These are phyloP conservation scores for Noccaea bulbosa DNA, from an alignment of 345 rosid species.

Conservation along the genomic window DNA sequence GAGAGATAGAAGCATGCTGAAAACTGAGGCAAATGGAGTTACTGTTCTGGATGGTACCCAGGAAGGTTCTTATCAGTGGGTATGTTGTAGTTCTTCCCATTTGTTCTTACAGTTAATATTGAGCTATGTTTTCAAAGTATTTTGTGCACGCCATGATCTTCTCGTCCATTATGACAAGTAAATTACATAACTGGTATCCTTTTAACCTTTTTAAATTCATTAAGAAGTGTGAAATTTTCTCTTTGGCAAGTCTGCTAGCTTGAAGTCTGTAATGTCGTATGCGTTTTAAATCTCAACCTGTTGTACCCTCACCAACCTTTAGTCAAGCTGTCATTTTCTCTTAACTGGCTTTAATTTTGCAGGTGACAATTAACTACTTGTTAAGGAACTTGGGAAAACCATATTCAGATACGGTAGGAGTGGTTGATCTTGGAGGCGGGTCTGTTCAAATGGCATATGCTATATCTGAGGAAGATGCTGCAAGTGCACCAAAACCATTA, in stretches of 20 bases:
- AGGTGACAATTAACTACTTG: constrained; percentile 95
- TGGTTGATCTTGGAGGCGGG: constrained; percentile 99
- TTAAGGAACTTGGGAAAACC: constrained; percentile 77
- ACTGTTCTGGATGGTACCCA: constrained; percentile 90
- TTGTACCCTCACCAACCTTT: constrained; percentile 8
- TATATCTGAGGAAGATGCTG: constrained; percentile 77
- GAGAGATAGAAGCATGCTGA: constrained; percentile 75
- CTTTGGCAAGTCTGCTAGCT: neutral
- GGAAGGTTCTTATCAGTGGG: constrained; percentile 99
- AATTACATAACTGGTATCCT: neutral
- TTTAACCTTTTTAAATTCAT: constrained; percentile 3
- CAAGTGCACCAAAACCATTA: constrained; percentile 64
- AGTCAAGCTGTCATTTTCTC: constrained; percentile 7
- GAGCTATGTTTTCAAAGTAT: no score
- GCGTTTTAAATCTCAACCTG: neutral
- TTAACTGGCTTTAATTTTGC: constrained; percentile 31
- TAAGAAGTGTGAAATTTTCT: neutral
- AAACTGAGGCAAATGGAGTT: constrained; percentile 64
- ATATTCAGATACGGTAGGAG: constrained; percentile 83
- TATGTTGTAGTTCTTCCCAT: constrained; percentile 47
- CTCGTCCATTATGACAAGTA: no score
- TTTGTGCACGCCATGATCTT: no score
- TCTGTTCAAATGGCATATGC: constrained; percentile 99
- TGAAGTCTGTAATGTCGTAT: neutral
- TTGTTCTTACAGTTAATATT: neutral